These are phyloP conservation scores for Neopestalotiopsis rosae DNA, from an alignment of 2,329 filamentous ascomycete genomes.

Conservation along the genomic window DNA sequence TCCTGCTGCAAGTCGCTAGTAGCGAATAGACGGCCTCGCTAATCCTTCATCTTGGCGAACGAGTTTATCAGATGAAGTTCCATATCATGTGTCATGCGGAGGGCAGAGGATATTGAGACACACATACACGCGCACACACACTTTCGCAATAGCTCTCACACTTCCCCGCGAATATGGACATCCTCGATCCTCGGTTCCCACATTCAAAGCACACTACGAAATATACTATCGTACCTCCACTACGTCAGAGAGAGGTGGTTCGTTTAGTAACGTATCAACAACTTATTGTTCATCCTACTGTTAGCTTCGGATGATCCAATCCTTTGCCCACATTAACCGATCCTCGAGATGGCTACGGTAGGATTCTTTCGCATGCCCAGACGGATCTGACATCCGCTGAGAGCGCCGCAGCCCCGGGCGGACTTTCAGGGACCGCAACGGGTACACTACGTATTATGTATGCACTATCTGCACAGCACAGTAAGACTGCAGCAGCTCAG, in stretches of 20 bases:
- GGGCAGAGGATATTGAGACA: not conserved
- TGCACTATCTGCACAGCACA: not conserved
- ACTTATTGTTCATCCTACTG: too few species aligned
- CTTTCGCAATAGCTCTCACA: not conserved
- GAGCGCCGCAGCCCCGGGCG: slow-evolving; percentile 2
- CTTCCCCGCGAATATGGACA: not conserved
- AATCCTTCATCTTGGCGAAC: slow-evolving; percentile 4
- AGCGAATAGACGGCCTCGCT: not conserved
- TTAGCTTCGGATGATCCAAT: not conserved
- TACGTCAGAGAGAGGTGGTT: not conserved
- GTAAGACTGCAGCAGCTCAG: not conserved
- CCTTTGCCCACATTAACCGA: not conserved
- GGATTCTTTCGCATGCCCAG: not conserved
- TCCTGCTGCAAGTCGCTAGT: not conserved
- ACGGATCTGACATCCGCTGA: slow-evolving; percentile 4
- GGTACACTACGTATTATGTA: too few species aligned
- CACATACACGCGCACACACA: not conserved
- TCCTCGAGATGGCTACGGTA: not conserved
- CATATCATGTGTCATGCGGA: slow-evolving; percentile 2
- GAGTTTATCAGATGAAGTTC: not conserved
- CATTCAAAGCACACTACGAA: not conserved
- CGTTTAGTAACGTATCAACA: not conserved
- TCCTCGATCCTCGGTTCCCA: not conserved
- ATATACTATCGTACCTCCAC: not conserved
- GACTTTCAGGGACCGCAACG: slow-evolving; percentile 1